Evolutionary conservation across 345 rosid genomes (phyloP).

Genomic region (Firmiana major): DNA sequence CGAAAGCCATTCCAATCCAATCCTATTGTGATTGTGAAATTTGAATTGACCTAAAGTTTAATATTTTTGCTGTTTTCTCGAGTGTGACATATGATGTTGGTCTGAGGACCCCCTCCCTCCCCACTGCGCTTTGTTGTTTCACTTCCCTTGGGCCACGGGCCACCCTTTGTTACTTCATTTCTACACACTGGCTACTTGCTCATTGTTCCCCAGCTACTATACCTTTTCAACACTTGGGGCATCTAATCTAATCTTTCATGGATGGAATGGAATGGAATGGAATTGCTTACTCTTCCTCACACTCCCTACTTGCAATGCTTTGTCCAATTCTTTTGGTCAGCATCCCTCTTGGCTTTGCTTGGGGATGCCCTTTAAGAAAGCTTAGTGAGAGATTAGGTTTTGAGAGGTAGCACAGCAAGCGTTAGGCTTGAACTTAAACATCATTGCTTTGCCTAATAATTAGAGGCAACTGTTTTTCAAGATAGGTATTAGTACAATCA

Average conservation of each 20-base stretch:
- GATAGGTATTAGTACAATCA: not conserved
- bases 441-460: not conserved
- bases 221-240: not conserved
- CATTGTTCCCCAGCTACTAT: not conserved
- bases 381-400: no score
- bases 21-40: not conserved
- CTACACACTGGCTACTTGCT: no score
- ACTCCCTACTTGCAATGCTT: no score
- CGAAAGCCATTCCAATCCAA: not conserved
- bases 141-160: conserved; percentile 24
- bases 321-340: not conserved
- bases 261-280: no score
- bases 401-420: not conserved
- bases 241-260: no score
- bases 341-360: not conserved
- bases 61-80: not conserved
- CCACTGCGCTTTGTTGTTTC: not conserved
- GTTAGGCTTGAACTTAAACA: not conserved
- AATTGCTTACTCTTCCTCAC: no score
- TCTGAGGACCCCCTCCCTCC: not conserved
- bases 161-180: conserved; percentile 8
- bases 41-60: not conserved
- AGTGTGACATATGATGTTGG: not conserved
- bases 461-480: not conserved
- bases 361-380: no score